Conservation (phyloP, 352 stramenopile species). For the Phytophthora brassicae region DNA sequence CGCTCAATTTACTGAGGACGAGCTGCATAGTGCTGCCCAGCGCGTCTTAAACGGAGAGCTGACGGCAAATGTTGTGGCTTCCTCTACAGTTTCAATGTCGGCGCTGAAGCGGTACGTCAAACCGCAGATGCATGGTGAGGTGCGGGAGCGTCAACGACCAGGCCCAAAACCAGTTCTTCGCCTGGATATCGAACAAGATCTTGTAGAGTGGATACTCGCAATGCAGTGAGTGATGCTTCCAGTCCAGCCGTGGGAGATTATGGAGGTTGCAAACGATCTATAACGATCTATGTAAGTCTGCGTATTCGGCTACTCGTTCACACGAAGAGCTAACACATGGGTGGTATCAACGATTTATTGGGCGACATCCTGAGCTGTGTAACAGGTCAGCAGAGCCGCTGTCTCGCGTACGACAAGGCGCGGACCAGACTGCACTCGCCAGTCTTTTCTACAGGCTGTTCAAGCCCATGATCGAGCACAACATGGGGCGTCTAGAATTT, state of each 20-base stretch:
- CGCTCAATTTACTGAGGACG: not conserved
- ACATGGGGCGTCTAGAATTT: not conserved
- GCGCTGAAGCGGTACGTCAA: not conserved
- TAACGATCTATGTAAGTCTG: not conserved
- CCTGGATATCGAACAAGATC: not conserved
- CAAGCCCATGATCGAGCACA: not conserved
- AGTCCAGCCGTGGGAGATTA: not conserved
- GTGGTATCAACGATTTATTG: not conserved
- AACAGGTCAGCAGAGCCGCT: not conserved
- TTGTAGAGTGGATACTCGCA: not conserved
- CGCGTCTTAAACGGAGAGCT: not conserved
- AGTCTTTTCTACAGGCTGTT: not conserved
- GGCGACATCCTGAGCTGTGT: not conserved
- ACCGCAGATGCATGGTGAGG: not conserved
- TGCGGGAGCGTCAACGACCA: not conserved
- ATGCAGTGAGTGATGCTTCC: not conserved
- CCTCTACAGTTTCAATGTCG: not conserved
- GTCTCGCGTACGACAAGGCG: not conserved
- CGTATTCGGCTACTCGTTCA: not conserved
- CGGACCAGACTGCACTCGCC: not conserved
- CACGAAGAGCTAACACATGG: not conserved
- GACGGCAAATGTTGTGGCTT: not conserved
- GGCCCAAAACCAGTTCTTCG: not conserved
- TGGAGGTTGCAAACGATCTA: not conserved
- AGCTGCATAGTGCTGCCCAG: not conserved